phyloP scores from a whole-genome alignment of 73 alveolate genomes.

The Symbiodinium pilosum region DNA sequence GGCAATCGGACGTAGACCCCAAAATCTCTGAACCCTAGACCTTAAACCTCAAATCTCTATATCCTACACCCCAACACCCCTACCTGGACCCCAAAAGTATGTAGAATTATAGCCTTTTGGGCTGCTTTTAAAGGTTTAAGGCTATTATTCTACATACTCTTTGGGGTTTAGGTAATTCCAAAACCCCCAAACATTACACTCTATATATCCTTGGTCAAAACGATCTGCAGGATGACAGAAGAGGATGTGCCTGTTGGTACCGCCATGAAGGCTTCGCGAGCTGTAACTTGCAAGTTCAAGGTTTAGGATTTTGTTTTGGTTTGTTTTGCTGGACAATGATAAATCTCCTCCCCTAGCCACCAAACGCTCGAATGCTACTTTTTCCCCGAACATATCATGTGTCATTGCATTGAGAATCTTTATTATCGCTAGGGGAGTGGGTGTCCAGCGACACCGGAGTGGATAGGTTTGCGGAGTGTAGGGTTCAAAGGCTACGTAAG shows the following conservation, averaged over 20 bases:
- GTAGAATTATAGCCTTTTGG: neutral
- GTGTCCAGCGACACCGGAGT: too few relatives aligned
- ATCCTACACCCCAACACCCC: neutral
- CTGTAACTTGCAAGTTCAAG: neutral
- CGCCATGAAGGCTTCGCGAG: neutral
- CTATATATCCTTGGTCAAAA: too few relatives aligned
- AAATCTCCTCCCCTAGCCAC: too few relatives aligned
- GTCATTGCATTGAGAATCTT: too few relatives aligned
- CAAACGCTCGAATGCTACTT: too few relatives aligned
- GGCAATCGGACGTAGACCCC: neutral
- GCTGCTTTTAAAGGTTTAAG: neutral
- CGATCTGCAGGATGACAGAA: neutral
- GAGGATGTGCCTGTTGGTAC: constrained; percentile 4
- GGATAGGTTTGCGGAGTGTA: too few relatives aligned
- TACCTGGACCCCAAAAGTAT: neutral
- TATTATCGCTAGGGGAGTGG: too few relatives aligned
- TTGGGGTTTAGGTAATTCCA: too few relatives aligned
- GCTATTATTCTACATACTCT: neutral
- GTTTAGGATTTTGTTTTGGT: neutral
- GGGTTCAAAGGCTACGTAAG: neutral
- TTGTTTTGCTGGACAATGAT: too few relatives aligned
- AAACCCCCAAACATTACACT: too few relatives aligned
- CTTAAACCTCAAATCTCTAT: neutral
- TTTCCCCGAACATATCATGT: too few relatives aligned
- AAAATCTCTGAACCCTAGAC: neutral